Conservation (phyloP, 805 yeast species). For the Hanseniaspora guilliermondii region DNA sequence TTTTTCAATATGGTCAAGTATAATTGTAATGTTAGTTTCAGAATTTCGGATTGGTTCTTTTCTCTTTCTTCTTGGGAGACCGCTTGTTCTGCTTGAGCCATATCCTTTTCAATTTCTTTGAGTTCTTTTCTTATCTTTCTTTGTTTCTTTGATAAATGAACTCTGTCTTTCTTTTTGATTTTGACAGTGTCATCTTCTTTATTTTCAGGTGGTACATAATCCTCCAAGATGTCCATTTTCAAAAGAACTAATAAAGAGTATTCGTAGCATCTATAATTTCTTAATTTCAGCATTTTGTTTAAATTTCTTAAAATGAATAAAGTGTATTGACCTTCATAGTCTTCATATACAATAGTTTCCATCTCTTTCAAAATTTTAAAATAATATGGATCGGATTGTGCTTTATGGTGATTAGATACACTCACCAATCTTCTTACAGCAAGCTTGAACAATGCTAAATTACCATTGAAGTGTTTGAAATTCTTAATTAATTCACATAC, state of each 20-base stretch:
- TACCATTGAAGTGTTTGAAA: slow-evolving; percentile 67
- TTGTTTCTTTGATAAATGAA: slow-evolving; percentile 82
- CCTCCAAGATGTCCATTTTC: slow-evolving; percentile 52
- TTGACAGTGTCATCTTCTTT: slow-evolving; percentile 37
- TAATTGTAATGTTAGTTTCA: slow-evolving; percentile 56
- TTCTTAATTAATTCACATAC: slow-evolving; percentile 64
- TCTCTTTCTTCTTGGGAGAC: slow-evolving; percentile 82
- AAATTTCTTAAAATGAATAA: slow-evolving; percentile 58
- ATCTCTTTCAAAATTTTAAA: slow-evolving; percentile 49
- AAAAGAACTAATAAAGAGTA: slow-evolving; percentile 62
- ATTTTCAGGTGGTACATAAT: slow-evolving; percentile 56
- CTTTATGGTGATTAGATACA: slow-evolving; percentile 34
- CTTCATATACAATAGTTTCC: slow-evolving; percentile 62
- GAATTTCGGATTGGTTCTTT: slow-evolving; percentile 67
- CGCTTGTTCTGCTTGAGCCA: slow-evolving; percentile 74
- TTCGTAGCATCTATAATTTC: slow-evolving; percentile 73
- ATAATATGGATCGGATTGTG: slow-evolving; percentile 36
- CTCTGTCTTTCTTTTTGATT: slow-evolving; percentile 72
- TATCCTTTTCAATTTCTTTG: slow-evolving; percentile 77
- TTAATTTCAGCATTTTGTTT: slow-evolving; percentile 55
- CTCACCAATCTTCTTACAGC: slow-evolving; percentile 51
- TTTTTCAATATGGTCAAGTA: slow-evolving; percentile 57
- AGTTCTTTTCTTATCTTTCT: slow-evolving; percentile 77
- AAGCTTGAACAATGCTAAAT: slow-evolving; percentile 59
- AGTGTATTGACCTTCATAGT: slow-evolving; percentile 71